A percentile compares a stretch with the other conserved stretches of the same genome.
These are phyloP conservation scores for Calonectria crousiana DNA, from an alignment of 2,329 filamentous ascomycete species.

Conservation along the genomic window DNA sequence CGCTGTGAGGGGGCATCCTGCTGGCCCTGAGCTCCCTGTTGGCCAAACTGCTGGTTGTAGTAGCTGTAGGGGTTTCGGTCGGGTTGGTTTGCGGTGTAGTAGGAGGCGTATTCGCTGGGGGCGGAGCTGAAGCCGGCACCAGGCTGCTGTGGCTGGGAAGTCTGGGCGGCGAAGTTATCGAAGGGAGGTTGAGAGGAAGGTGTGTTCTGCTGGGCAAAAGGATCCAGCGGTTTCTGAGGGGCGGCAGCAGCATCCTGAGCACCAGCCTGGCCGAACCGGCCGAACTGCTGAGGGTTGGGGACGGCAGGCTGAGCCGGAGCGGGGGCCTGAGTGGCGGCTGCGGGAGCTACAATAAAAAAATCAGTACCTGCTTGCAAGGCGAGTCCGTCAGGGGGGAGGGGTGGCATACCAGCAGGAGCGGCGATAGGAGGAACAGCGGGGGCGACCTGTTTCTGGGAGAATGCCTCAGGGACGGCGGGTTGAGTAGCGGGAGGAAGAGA, in stretches of 20 bases:
- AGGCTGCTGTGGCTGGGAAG: slow-evolving; percentile 71
- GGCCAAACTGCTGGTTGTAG: slow-evolving; percentile 73
- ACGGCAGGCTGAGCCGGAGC: slow-evolving; percentile 61
- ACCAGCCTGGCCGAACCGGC: slow-evolving; percentile 74
- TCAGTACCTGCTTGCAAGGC: slow-evolving; percentile 23
- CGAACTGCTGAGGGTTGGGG: slow-evolving; percentile 74
- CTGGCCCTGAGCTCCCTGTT: slow-evolving; percentile 72
- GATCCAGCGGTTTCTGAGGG: slow-evolving; percentile 86
- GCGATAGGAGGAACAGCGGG: slow-evolving; percentile 54
- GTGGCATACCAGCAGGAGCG: slow-evolving; percentile 48
- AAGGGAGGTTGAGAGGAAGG: slow-evolving; percentile 66
- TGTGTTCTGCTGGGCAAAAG: slow-evolving; percentile 81
- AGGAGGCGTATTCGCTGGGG: slow-evolving; percentile 84
- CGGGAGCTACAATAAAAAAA: slow-evolving; percentile 32
- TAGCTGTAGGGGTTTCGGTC: slow-evolving; percentile 85
- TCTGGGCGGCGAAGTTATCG: slow-evolving; percentile 71
- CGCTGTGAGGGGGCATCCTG: slow-evolving; percentile 82
- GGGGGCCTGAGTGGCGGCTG: slow-evolving; percentile 27
- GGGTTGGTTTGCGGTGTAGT: slow-evolving; percentile 83
- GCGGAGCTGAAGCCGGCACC: slow-evolving; percentile 79
- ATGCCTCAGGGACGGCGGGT: slow-evolving; percentile 66
- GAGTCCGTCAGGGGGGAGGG: background rate
- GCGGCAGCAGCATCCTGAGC: slow-evolving; percentile 67
- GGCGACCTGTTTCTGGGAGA: slow-evolving; percentile 67
- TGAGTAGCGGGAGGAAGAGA: slow-evolving; percentile 82